Conservation (phyloP, 495 filamentous ascomycete species). For the Astrocystis sublimbata region DNA sequence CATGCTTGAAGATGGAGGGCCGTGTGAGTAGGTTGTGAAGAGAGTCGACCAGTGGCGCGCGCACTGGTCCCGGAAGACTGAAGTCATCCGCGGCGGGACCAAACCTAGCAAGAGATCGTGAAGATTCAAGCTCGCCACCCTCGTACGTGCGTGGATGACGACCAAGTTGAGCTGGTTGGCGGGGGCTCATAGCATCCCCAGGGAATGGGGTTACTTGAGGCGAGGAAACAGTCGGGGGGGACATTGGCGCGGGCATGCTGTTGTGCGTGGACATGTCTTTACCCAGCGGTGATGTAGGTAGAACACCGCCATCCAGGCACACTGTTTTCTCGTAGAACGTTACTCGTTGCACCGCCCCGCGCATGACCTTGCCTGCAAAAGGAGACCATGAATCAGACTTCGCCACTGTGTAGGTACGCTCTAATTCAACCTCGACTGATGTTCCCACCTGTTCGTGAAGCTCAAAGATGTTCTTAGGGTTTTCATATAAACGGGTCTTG, state of each 20-base stretch:
- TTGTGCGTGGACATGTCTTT: conserved; percentile 77
- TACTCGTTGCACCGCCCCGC: conserved; percentile 74
- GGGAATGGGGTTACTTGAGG: conserved; percentile 39
- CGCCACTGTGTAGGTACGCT: conserved; percentile 63
- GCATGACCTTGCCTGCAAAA: conserved; percentile 69
- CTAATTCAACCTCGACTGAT: conserved; percentile 74
- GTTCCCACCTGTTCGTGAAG: conserved; percentile 79
- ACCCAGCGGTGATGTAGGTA: conserved; percentile 58
- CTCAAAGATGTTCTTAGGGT: conserved; percentile 84
- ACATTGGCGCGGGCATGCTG: conserved; percentile 54
- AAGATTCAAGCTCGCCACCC: conserved; percentile 24
- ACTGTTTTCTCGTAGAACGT: conserved; percentile 75
- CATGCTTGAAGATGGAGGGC: conserved; percentile 76
- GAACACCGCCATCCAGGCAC: conserved; percentile 71
- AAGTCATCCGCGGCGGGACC: conserved; percentile 50
- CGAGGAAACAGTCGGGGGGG: conserved; percentile 55
- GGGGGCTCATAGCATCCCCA: conserved; percentile 47
- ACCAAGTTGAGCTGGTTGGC: conserved; percentile 41
- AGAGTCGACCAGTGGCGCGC: conserved; percentile 34
- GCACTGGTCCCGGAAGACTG: conserved; percentile 49
- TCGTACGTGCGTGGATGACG: conserved; percentile 29
- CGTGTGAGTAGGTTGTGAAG: conserved; percentile 70
- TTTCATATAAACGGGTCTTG: conserved; percentile 69
- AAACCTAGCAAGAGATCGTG: conserved; percentile 23
- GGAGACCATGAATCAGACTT: conserved; percentile 67